Conservation (phyloP, 2,329 filamentous ascomycete species). For the Chaetomium olivaceum region DNA sequence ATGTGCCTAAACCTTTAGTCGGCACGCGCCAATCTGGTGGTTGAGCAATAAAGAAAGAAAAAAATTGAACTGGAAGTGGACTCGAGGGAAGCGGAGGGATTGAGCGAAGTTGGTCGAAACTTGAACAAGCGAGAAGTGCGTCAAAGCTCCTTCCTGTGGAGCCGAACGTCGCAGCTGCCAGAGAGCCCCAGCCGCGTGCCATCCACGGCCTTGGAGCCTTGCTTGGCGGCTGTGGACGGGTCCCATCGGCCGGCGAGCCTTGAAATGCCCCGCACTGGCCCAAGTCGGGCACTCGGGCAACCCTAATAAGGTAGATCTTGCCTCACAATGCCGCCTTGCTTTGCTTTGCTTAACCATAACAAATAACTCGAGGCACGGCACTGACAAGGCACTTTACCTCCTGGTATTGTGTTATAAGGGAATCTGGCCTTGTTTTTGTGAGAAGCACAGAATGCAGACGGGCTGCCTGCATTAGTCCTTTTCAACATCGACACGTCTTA, state of each 20-base stretch:
- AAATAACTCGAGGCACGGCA: constrained; percentile 1
- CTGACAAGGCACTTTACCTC: background rate
- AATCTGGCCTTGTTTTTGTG: background rate
- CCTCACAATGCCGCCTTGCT: background rate
- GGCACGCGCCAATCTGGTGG: constrained; percentile 19
- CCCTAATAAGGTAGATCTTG: constrained; percentile 13
- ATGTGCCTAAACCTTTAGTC: constrained; percentile 15
- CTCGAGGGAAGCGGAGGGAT: constrained; percentile 18
- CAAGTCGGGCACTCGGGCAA: background rate
- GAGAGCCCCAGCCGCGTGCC: background rate
- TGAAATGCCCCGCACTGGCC: background rate
- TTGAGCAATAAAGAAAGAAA: constrained; percentile 20
- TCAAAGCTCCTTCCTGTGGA: constrained; percentile 21
- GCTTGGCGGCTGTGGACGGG: background rate
- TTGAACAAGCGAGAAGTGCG: constrained; percentile 18
- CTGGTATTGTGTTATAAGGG: background rate
- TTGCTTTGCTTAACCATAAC: background rate
- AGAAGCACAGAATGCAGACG: background rate
- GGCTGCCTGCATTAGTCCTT: background rate
- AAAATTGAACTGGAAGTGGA: constrained; percentile 24
- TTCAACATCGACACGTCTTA: background rate
- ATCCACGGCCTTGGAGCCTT: background rate
- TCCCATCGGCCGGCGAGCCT: background rate
- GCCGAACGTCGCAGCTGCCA: background rate
- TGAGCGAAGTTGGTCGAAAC: constrained; percentile 21